Conservation (phyloP, 2,329 filamentous ascomycete genomes). For the Verticillium klebahnii region DNA sequence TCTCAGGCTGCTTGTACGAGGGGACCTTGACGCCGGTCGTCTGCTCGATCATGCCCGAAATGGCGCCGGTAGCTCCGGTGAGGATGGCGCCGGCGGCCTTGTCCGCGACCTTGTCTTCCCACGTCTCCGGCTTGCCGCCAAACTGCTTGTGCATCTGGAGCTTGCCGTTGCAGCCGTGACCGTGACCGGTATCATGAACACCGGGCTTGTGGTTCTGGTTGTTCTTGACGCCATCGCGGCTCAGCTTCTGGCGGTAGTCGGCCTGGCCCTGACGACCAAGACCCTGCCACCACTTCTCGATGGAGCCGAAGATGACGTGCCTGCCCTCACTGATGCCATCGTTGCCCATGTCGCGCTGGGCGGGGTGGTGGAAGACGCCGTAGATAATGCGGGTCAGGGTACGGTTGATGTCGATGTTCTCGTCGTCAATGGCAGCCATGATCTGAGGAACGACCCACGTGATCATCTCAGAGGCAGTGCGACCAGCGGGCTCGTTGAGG, state of each 20-base stretch:
- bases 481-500: conserved; percentile 83
- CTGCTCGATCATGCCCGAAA: conserved; percentile 41
- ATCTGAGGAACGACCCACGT: conserved; percentile 86
- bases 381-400: conserved; percentile 72
- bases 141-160: conserved; percentile 71
- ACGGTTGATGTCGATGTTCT: conserved; percentile 62
- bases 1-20: conserved; percentile 20
- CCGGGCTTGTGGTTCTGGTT: conserved; percentile 85
- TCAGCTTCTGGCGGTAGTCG: conserved; percentile 69
- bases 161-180: conserved; percentile 77
- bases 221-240: conserved; percentile 69
- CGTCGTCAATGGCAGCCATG: conserved; percentile 82
- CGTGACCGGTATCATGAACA: conserved; percentile 77
- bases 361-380: conserved; percentile 85
- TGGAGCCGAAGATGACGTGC: conserved; percentile 69
- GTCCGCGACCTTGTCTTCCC: conserved; percentile 53
- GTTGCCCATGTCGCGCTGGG: conserved; percentile 64
- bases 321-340: conserved; percentile 72
- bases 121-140: conserved; percentile 31
- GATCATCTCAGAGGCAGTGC: conserved; percentile 72
- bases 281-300: conserved; percentile 77
- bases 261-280: conserved; percentile 59
- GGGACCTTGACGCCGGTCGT: conserved; percentile 39
- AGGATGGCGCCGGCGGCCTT: conserved; percentile 54
- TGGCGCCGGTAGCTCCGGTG: conserved; percentile 49